phyloP scores from a whole-genome alignment of 192 early-diverging fungal genomes.

The Gonapodya sp. region DNA sequence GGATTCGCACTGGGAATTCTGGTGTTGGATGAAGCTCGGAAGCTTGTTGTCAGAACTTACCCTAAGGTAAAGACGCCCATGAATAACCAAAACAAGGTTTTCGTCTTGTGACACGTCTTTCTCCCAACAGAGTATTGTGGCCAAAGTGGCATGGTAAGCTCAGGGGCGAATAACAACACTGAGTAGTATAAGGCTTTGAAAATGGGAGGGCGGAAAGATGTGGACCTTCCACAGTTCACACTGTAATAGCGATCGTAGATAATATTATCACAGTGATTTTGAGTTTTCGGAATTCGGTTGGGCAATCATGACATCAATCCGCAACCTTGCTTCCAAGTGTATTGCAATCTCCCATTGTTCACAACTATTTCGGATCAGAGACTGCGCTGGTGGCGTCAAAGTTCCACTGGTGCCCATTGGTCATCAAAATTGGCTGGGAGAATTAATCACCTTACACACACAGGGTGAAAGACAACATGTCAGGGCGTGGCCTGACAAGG shows the following conservation, averaged over 20 bases:
- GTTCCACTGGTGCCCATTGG: not conserved
- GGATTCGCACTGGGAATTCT: conserved; percentile 43
- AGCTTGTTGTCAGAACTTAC: conserved; percentile 39
- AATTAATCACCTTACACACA: too few relatives aligned
- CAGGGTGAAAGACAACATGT: too few relatives aligned
- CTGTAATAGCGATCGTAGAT: not conserved
- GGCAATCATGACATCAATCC: not conserved
- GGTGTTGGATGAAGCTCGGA: conserved; percentile 53
- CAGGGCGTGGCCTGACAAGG: too few relatives aligned
- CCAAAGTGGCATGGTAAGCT: conserved; percentile 3
- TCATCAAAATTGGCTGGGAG: not conserved
- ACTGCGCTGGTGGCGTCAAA: not conserved
- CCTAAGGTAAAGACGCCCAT: conserved; percentile 20
- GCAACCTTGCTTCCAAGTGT: not conserved
- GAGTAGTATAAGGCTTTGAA: not conserved
- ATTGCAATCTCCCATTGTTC: not conserved
- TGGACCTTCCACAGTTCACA: conserved; percentile 1
- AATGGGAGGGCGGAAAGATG: not conserved
- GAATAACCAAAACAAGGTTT: not conserved
- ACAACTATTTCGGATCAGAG: not conserved
- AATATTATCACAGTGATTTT: conserved; percentile 2
- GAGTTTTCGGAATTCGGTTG: not conserved
- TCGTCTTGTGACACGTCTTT: not conserved
- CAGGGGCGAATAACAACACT: not conserved
- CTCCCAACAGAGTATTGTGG: not conserved